These are phyloP conservation scores for Lepidium aucheri DNA, from an alignment of 345 rosid species.

Conservation along the genomic window DNA sequence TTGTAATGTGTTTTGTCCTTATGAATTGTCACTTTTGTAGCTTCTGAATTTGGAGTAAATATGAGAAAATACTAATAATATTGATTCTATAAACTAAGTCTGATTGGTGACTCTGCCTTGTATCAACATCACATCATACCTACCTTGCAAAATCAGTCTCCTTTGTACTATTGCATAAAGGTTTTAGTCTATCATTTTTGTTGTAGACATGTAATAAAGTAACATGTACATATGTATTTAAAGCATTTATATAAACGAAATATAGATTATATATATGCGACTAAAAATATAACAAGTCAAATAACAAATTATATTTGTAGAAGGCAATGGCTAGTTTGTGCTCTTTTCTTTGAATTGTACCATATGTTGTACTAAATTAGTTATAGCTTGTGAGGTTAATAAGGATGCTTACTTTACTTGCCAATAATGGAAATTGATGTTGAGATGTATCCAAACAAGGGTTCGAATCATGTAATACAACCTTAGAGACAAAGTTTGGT, in stretches of 20 bases:
- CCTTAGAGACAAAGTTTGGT: neutral
- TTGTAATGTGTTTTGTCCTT: neutral
- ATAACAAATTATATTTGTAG: too few relatives aligned
- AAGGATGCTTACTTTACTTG: neutral
- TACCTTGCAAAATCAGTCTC: slow-evolving; percentile 7
- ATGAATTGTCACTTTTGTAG: slow-evolving; percentile 3
- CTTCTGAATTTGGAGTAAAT: neutral
- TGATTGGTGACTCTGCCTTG: slow-evolving; percentile 2
- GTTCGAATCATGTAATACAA: neutral
- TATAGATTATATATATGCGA: too few relatives aligned
- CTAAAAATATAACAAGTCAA: too few relatives aligned
- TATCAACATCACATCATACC: slow-evolving; percentile 17
- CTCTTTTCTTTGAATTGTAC: neutral
- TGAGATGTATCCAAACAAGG: neutral
- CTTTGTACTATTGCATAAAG: neutral
- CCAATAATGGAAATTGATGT: neutral
- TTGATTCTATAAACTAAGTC: neutral
- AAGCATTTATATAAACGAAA: too few relatives aligned
- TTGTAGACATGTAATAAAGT: neutral
- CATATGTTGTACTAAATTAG: neutral
- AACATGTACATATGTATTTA: too few relatives aligned
- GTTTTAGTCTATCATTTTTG: neutral
- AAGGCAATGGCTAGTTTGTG: too few relatives aligned
- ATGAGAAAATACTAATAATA: neutral
- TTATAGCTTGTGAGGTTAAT: neutral